Percentiles rank a stretch among this genome's conserved stretches.
Evolutionary conservation across 371 early-diverging fungal species (phyloP).

Genomic region (Lichtheimia ramosa): DNA sequence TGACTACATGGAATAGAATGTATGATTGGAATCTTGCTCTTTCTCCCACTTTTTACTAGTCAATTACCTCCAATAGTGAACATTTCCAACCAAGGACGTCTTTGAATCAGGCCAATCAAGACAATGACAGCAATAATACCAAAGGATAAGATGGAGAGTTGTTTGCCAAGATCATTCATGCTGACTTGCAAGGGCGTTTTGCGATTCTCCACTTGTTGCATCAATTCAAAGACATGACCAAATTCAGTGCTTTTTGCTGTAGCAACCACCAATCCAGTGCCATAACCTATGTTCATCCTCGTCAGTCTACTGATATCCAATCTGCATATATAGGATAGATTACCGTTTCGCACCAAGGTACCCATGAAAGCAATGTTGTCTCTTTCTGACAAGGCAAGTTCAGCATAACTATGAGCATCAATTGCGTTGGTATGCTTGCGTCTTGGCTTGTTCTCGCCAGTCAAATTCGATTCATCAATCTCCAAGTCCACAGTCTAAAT

Average conservation of each 20-base stretch:
- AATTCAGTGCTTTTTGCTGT: slow-evolving; percentile 87
- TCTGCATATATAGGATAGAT: background rate
- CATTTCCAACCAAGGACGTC: slow-evolving; percentile 90
- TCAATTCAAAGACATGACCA: slow-evolving; percentile 80
- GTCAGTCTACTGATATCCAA: background rate
- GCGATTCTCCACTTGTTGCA: slow-evolving; percentile 81
- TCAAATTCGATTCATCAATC: slow-evolving; percentile 86
- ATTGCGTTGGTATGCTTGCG: slow-evolving; percentile 67
- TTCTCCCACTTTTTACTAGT: background rate
- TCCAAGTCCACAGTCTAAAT: slow-evolving; percentile 74
- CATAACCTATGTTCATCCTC: slow-evolving; percentile 53
- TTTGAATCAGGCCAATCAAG: slow-evolving; percentile 86
- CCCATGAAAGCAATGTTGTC: slow-evolving; percentile 91
- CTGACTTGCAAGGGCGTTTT: slow-evolving; percentile 86
- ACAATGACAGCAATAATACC: slow-evolving; percentile 87
- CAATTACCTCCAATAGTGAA: slow-evolving; percentile 83
- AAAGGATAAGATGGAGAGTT: slow-evolving; percentile 84
- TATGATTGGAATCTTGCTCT: background rate
- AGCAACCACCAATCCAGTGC: slow-evolving; percentile 83
- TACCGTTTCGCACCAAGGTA: slow-evolving; percentile 77
- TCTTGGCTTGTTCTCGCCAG: slow-evolving; percentile 86
- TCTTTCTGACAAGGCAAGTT: slow-evolving; percentile 72
- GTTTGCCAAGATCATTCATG: slow-evolving; percentile 88
- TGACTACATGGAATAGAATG: slow-evolving; percentile 38
- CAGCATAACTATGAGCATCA: slow-evolving; percentile 36